Evolutionary conservation across 2,329 filamentous ascomycete genomes (phyloP).

Genomic region (Pseudopyricularia javanii): DNA sequence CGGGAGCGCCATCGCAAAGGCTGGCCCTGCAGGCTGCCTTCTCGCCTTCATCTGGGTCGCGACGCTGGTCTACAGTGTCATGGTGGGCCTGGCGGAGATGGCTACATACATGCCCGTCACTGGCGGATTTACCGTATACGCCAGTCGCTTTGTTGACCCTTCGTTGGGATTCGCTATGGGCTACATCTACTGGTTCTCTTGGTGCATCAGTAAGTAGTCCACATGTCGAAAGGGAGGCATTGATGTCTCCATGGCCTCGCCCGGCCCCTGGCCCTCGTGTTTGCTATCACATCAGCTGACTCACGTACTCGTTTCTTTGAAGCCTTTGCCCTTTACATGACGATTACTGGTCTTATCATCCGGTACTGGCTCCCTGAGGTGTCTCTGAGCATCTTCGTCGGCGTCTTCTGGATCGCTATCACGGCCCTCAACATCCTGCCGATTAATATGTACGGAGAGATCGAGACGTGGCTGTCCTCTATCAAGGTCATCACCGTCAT

Average conservation of each 20-base stretch:
- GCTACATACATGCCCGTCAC: slow-evolving; percentile 66
- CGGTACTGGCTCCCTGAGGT: slow-evolving; percentile 57
- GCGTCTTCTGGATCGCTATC: slow-evolving; percentile 61
- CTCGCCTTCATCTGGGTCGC: slow-evolving; percentile 61
- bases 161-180: slow-evolving; percentile 67
- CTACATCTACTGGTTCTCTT: slow-evolving; percentile 76
- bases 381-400: slow-evolving; percentile 60
- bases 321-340: slow-evolving; percentile 58
- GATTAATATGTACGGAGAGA: slow-evolving; percentile 60
- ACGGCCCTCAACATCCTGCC: slow-evolving; percentile 59
- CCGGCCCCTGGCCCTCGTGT: background rate
- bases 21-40: slow-evolving; percentile 54
- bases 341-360: slow-evolving; percentile 60
- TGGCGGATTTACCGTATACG: slow-evolving; percentile 67
- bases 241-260: no score
- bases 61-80: slow-evolving; percentile 62
- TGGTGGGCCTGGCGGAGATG: slow-evolving; percentile 60
- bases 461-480: slow-evolving; percentile 67
- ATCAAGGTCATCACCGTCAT: slow-evolving; percentile 68
- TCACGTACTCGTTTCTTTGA: background rate
- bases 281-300: background rate
- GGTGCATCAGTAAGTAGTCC: slow-evolving; percentile 5
- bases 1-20: slow-evolving; percentile 42
- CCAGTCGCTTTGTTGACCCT: slow-evolving; percentile 61
- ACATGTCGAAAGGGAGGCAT: background rate